Conservation (phyloP, 345 rosid species). For the Limnanthes douglasii region DNA sequence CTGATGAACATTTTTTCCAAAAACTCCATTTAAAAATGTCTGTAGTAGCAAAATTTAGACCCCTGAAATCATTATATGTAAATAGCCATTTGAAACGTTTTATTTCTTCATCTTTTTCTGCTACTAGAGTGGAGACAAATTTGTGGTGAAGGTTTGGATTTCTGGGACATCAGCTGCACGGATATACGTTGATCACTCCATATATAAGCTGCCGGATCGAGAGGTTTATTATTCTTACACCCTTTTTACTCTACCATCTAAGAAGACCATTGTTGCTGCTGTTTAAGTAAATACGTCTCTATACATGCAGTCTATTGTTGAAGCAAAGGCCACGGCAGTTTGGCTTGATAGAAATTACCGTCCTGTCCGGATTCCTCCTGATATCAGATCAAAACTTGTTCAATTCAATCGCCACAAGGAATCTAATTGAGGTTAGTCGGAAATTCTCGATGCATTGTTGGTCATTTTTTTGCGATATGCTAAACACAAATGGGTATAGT, state of each 20-base stretch:
- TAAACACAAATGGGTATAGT: no score
- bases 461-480: no score
- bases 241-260: neutral
- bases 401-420: slow-evolving; percentile 27
- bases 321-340: slow-evolving; percentile 55
- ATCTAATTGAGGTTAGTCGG: slow-evolving; percentile 11
- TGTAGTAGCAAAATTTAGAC: neutral
- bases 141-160: slow-evolving; percentile 49
- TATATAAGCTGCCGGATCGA: slow-evolving; percentile 51
- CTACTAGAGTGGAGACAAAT: slow-evolving; percentile 59
- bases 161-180: slow-evolving; percentile 67
- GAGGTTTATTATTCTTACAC: slow-evolving; percentile 30
- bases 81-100: no score
- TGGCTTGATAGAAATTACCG: slow-evolving; percentile 59
- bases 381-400: slow-evolving; percentile 38
- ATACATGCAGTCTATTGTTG: slow-evolving; percentile 54
- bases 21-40: no score
- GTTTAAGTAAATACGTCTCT: no score
- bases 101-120: no score
- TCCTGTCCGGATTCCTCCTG: slow-evolving; percentile 48
- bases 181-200: slow-evolving; percentile 52
- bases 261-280: slow-evolving; percentile 1
- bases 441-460: no score
- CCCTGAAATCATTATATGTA: no score
- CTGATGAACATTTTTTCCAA: no score